Percentiles rank a stretch among this genome's conserved stretches.
These are phyloP conservation scores for Pestalotiopsis sp. DNA, from an alignment of 2,329 filamentous ascomycete genomes.

Conservation along the genomic window DNA sequence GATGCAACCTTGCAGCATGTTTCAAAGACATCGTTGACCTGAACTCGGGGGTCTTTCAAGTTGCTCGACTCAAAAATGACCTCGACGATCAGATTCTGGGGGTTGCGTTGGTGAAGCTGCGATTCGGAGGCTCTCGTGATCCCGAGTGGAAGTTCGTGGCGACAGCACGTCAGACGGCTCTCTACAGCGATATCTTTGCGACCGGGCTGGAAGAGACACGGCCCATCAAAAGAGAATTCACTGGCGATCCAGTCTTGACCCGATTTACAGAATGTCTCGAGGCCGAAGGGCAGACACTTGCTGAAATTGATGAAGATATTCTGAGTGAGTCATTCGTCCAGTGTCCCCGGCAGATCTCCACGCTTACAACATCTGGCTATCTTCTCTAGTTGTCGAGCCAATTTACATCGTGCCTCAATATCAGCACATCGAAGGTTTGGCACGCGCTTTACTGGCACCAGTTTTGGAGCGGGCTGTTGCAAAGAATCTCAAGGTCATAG, in stretches of 20 bases:
- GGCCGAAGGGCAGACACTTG: not conserved
- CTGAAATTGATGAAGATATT: constrained; percentile 1
- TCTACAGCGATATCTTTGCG: not conserved
- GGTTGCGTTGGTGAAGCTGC: not conserved
- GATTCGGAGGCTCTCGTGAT: not conserved
- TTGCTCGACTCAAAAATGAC: not conserved
- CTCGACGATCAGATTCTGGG: not conserved
- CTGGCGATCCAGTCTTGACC: not conserved
- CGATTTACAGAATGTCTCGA: not conserved
- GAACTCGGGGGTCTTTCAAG: not conserved
- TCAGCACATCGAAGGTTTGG: not conserved
- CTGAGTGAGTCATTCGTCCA: not conserved
- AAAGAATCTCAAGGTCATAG: not conserved
- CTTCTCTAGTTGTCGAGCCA: not conserved
- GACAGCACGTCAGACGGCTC: not conserved
- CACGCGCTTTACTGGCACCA: not conserved
- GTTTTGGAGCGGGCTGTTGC: not conserved
- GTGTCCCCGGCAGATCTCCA: no score
- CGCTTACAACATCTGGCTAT: no score
- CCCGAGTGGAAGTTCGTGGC: not conserved
- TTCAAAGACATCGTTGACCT: not conserved
- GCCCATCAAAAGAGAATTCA: not conserved
- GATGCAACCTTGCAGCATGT: not conserved
- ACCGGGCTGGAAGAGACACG: no score
- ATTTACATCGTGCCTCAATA: constrained; percentile 1